These are phyloP conservation scores for Parastagonospora avenae DNA, from an alignment of 2,329 filamentous ascomycete species.

Conservation along the genomic window DNA sequence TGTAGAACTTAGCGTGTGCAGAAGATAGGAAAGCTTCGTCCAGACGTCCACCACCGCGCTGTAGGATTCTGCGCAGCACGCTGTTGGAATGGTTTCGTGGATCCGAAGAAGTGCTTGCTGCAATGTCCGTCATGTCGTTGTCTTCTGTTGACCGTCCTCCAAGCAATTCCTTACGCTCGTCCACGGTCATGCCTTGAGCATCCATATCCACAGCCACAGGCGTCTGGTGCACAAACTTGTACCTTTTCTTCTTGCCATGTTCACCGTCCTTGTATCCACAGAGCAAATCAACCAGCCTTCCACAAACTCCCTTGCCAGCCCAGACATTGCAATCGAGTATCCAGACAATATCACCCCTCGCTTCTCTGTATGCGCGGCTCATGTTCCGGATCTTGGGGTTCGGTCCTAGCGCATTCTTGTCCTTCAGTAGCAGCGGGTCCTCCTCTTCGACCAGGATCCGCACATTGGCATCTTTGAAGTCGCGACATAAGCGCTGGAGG, in stretches of 20 bases:
- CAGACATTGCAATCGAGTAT: slow-evolving; percentile 97
- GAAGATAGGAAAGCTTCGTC: slow-evolving; percentile 96
- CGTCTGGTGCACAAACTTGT: slow-evolving; percentile 95
- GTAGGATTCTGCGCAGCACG: slow-evolving; percentile 29
- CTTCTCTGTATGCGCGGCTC: slow-evolving; percentile 88
- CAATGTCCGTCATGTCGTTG: slow-evolving; percentile 27
- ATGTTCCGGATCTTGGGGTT: slow-evolving; percentile 99
- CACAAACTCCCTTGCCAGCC: slow-evolving; percentile 78
- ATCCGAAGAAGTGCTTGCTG: slow-evolving; percentile 33
- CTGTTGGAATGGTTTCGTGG: slow-evolving; percentile 29
- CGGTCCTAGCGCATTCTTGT: slow-evolving; percentile 70
- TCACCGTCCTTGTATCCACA: slow-evolving; percentile 64
- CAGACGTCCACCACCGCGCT: slow-evolving; percentile 74
- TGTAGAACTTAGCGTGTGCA: slow-evolving; percentile 95
- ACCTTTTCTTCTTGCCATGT: slow-evolving; percentile 45
- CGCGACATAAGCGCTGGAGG: slow-evolving; percentile 70
- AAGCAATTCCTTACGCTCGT: slow-evolving; percentile 40
- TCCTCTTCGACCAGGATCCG: slow-evolving; percentile 80
- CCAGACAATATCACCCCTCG: slow-evolving; percentile 86
- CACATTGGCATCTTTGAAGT: slow-evolving; percentile 75
- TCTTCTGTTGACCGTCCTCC: slow-evolving; percentile 26
- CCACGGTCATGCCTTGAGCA: slow-evolving; percentile 30
- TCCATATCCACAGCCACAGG: slow-evolving; percentile 81
- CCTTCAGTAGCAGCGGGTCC: slow-evolving; percentile 69
- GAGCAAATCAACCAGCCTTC: slow-evolving; percentile 87